phyloP scores from a whole-genome alignment of 495 filamentous ascomycete genomes.

The Aspergillus asperescens region DNA sequence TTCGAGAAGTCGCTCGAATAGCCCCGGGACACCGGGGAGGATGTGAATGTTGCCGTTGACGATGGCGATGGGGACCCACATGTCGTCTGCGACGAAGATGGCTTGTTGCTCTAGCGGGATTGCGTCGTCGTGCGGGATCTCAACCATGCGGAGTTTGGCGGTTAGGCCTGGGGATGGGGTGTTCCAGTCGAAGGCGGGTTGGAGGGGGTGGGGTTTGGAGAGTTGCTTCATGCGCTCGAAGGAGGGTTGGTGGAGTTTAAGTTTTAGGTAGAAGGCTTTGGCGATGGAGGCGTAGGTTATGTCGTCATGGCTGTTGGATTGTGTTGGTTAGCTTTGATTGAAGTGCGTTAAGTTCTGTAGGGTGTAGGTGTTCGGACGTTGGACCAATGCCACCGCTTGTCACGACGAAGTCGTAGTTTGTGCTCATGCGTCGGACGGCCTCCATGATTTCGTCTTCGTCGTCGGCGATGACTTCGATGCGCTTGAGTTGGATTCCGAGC shows the following conservation, averaged over 20 bases:
- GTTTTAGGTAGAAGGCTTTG: conserved; percentile 72
- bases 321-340: not conserved
- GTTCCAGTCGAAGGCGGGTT: conserved; percentile 81
- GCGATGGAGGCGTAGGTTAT: conserved; percentile 95
- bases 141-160: conserved; percentile 85
- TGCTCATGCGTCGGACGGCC: conserved; percentile 77
- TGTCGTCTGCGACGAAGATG: conserved; percentile 68
- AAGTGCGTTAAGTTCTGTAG: no score
- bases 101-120: conserved; percentile 58
- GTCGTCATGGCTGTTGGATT: conserved; percentile 71
- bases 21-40: conserved; percentile 78
- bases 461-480: conserved; percentile 88
- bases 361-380: conserved; percentile 53
- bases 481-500: conserved; percentile 81
- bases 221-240: conserved; percentile 77
- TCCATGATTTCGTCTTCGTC: conserved; percentile 88
- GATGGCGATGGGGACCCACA: conserved; percentile 86
- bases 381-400: conserved; percentile 94
- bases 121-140: conserved; percentile 67
- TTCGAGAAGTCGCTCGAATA: conserved; percentile 75
- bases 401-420: conserved; percentile 86
- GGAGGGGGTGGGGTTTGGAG: conserved; percentile 62
- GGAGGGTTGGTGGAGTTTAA: conserved; percentile 70
- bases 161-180: conserved; percentile 68
- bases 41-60: conserved; percentile 94